phyloP scores from a whole-genome alignment of 495 filamentous ascomycete genomes.

The Hypoxylon lienhwacheense region DNA sequence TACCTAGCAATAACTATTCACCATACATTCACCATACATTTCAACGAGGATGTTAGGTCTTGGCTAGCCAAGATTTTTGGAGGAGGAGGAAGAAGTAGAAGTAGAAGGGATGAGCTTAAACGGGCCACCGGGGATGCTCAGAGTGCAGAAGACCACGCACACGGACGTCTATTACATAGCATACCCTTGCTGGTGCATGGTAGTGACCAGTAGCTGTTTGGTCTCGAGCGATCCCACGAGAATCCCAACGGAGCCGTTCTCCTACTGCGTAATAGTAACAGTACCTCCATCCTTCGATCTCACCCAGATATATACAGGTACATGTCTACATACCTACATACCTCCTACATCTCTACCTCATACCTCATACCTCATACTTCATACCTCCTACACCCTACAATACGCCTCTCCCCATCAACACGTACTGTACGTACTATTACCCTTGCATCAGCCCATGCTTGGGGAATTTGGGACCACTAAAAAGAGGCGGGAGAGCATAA shows the following conservation, averaged over 20 bases:
- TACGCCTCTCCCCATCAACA: constrained; percentile 8
- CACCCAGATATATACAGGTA: constrained; percentile 33
- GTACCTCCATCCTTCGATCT: constrained; percentile 38
- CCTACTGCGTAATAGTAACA: constrained; percentile 5
- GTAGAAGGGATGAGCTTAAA: constrained; percentile 40
- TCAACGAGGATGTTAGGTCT: constrained; percentile 18
- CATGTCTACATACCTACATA: background rate
- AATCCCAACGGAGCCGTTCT: constrained; percentile 38
- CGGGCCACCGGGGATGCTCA: constrained; percentile 36
- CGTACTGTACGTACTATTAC: constrained; percentile 14
- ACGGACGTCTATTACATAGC: constrained; percentile 35
- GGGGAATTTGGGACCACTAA: constrained; percentile 35
- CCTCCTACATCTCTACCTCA: background rate
- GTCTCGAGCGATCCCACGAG: constrained; percentile 38
- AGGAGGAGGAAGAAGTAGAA: constrained; percentile 16
- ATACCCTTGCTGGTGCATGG: constrained; percentile 35
- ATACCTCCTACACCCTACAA: background rate
- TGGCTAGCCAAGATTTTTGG: constrained; percentile 30
- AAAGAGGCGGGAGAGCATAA: constrained; percentile 34
- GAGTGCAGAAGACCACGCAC: constrained; percentile 36
- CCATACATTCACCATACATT: constrained; percentile 21
- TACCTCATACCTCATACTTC: background rate
- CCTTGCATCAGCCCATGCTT: constrained; percentile 36
- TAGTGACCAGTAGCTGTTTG: constrained; percentile 38
- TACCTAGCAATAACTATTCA: constrained; percentile 9